Conservation (phyloP, 2,329 filamentous ascomycete species). For the Neonectria hederae region DNA sequence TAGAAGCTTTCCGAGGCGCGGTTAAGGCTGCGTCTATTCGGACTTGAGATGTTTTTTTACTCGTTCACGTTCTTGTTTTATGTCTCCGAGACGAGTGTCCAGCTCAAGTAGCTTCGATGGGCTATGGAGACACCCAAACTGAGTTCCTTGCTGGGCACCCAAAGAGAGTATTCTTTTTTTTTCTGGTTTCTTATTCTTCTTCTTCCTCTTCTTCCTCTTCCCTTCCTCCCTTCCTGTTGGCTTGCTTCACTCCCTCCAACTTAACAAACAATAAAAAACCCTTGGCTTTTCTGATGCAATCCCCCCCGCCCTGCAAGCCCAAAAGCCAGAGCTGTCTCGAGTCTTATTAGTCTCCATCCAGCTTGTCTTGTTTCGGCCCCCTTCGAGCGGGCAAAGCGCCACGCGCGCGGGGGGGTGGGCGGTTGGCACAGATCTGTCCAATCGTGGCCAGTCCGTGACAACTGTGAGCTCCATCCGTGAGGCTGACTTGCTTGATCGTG, state of each 20-base stretch:
- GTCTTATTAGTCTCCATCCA: constrained; percentile 6
- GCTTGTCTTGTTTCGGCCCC: constrained; percentile 1
- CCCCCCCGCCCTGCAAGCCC: neutral
- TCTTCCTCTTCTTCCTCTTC: neutral
- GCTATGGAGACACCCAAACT: neutral
- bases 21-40: neutral
- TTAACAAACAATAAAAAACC: neutral
- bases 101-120: neutral
- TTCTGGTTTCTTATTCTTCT: neutral
- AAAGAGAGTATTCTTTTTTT: neutral
- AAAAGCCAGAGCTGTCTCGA: neutral
- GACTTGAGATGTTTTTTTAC: neutral
- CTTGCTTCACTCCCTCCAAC: neutral
- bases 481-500: constrained; percentile 21
- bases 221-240: neutral
- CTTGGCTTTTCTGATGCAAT: neutral
- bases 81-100: neutral
- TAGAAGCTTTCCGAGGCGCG: constrained; percentile 31
- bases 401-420: neutral
- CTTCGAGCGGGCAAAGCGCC: constrained; percentile 7
- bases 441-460: constrained; percentile 27
- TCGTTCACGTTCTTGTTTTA: neutral
- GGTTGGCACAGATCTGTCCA: constrained; percentile 19
- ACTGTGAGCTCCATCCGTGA: constrained; percentile 13
- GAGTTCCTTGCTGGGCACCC: neutral